A percentile compares a stretch with the other conserved stretches of the same genome.
Conservation (phyloP, 495 filamentous ascomycete genomes). For the Hypoxylon rickii region DNA sequence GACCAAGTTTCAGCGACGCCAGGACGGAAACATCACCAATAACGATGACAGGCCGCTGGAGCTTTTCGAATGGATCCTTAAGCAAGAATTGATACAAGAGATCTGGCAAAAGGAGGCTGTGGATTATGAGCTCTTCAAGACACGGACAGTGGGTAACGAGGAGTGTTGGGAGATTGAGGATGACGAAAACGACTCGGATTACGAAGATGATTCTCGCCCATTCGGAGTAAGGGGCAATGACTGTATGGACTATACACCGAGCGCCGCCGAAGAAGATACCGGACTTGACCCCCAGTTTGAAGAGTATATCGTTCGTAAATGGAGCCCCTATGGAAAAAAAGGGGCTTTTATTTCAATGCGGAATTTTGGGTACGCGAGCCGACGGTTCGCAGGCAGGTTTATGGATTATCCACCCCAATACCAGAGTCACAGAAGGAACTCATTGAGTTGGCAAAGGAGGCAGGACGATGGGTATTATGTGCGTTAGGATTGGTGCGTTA, state of each 20-base stretch:
- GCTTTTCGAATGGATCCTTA: slow-evolving; percentile 14
- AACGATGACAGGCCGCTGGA: slow-evolving; percentile 12
- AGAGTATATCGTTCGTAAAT: slow-evolving; percentile 9
- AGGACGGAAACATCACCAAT: slow-evolving; percentile 6
- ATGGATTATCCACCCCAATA: not conserved
- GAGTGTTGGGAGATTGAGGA: slow-evolving; percentile 12
- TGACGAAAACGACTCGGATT: not conserved
- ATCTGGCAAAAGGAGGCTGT: not conserved
- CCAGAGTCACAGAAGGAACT: not conserved
- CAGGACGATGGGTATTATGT: no score
- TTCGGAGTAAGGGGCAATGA: not conserved
- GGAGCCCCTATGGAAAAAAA: slow-evolving; percentile 9
- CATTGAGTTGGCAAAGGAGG: not conserved
- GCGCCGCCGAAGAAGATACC: not conserved
- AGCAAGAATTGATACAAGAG: not conserved
- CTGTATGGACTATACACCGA: not conserved
- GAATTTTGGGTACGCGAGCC: slow-evolving; percentile 15
- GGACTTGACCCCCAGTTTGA: slow-evolving; percentile 2
- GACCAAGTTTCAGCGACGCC: slow-evolving; percentile 2
- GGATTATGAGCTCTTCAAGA: slow-evolving; percentile 21
- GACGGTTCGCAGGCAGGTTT: not conserved
- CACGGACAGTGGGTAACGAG: not conserved
- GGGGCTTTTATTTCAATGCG: not conserved
- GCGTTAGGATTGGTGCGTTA: no score
- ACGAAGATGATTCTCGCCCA: not conserved